Conservation (phyloP, 768 basidiomycete genomes). For the Lactifluus echinatus region DNA sequence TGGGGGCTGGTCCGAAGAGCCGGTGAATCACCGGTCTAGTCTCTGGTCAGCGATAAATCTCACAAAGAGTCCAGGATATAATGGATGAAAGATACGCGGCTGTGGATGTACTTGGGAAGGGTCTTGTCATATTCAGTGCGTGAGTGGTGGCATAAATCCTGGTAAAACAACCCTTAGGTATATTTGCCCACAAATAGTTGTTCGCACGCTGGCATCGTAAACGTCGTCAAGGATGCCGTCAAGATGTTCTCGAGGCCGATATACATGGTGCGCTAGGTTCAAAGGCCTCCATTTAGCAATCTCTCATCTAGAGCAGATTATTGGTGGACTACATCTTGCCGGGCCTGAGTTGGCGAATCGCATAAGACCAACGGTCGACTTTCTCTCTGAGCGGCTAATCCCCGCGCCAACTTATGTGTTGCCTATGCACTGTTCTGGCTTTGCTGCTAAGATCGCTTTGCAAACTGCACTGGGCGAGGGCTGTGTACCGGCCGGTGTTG, state of each 20-base stretch:
- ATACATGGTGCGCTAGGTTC: conserved; percentile 50
- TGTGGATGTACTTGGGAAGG: conserved; percentile 74
- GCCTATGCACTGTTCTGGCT: conserved; percentile 83
- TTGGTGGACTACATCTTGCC: conserved; percentile 81
- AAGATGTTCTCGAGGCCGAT: conserved; percentile 55
- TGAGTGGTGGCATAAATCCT: conserved; percentile 31
- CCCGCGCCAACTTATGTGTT: conserved; percentile 64
- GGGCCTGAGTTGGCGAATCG: conserved; percentile 55
- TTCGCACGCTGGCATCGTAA: conserved; percentile 79
- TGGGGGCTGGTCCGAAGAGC: conserved; percentile 37
- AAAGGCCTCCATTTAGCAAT: not conserved
- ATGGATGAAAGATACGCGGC: conserved; percentile 78
- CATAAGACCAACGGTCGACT: conserved; percentile 61
- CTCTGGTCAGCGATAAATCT: not conserved
- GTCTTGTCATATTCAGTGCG: conserved; percentile 78
- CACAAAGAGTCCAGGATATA: conserved; percentile 41
- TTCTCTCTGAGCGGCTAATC: conserved; percentile 48
- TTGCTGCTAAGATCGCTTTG: conserved; percentile 64
- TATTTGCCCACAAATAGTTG: conserved; percentile 31
- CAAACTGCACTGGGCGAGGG: conserved; percentile 62
- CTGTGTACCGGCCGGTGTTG: conserved; percentile 72
- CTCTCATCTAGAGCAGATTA: conserved; percentile 37
- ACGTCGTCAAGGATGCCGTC: conserved; percentile 68
- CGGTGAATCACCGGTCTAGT: not conserved
- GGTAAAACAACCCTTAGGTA: not conserved